phyloP scores from a whole-genome alignment of 441 rosid species.

The Populus hybrid region DNA sequence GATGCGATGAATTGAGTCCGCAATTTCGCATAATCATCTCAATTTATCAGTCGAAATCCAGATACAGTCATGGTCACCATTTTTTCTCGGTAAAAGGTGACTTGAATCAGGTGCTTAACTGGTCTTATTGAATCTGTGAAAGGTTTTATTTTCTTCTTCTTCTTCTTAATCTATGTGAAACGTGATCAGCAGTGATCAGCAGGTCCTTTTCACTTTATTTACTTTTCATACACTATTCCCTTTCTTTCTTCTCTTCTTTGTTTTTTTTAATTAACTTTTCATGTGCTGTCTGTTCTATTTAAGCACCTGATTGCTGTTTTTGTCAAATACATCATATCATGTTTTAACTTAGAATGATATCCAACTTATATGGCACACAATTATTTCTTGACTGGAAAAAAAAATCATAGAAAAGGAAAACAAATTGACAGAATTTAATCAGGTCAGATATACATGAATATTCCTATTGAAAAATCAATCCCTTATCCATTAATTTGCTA shows the following conservation, averaged over 20 bases:
- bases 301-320: too few relatives aligned
- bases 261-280: too few relatives aligned
- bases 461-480: too few relatives aligned
- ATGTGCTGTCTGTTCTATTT: too few relatives aligned
- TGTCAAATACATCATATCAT: too few relatives aligned
- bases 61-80: not conserved
- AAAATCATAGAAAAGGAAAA: too few relatives aligned
- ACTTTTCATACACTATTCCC: not conserved
- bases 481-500: not conserved
- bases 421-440: too few relatives aligned
- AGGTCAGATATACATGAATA: too few relatives aligned
- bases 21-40: not conserved
- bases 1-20: not conserved
- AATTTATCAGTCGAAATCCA: too few relatives aligned
- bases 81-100: not conserved
- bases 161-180: too few relatives aligned
- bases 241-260: too few relatives aligned
- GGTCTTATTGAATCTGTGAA: not conserved
- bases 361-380: not conserved
- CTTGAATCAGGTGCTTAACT: not conserved
- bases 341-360: not conserved
- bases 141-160: too few relatives aligned
- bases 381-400: not conserved
- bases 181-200: not conserved
- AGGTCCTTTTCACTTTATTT: not conserved